Percentiles rank a stretch among this genome's conserved stretches.
Evolutionary conservation across 495 filamentous ascomycete species (phyloP).

Genomic region (Antarctomyces pellizariae): DNA sequence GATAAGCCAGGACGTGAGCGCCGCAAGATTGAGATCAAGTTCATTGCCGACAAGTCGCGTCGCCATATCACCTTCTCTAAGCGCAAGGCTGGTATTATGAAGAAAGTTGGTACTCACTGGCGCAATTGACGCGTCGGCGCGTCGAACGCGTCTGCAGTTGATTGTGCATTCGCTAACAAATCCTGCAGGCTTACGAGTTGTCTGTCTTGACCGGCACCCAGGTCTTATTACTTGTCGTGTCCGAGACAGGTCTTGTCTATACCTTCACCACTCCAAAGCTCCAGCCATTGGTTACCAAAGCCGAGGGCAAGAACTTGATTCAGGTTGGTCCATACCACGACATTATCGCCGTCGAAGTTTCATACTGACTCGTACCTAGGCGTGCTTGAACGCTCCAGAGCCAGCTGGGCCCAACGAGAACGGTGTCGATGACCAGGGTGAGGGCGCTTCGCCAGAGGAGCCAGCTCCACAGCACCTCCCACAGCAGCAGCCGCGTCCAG

Average conservation of each 20-base stretch:
- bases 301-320: slow-evolving; percentile 98
- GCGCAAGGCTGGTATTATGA: slow-evolving; percentile 99
- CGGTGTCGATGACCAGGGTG: slow-evolving; percentile 51
- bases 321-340: slow-evolving; percentile 38
- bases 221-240: slow-evolving; percentile 90
- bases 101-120: slow-evolving; percentile 54
- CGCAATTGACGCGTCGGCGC: slow-evolving; percentile 7
- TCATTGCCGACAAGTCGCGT: slow-evolving; percentile 99
- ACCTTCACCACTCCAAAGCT: slow-evolving; percentile 99
- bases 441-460: slow-evolving; percentile 41
- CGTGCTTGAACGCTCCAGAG: slow-evolving; percentile 91
- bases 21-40: slow-evolving; percentile 99
- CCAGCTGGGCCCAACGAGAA: slow-evolving; percentile 72
- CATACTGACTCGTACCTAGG: slow-evolving; percentile 26
- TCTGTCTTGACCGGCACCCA: slow-evolving; percentile 96
- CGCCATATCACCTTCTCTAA: slow-evolving; percentile 99
- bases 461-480: slow-evolving; percentile 32
- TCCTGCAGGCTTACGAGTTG: slow-evolving; percentile 72
- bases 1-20: slow-evolving; percentile 96
- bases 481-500: slow-evolving; percentile 24
- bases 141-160: slow-evolving; percentile 6
- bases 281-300: slow-evolving; percentile 94
- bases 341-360: slow-evolving; percentile 2
- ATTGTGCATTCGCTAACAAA: slow-evolving; percentile 11
- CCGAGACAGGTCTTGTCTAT: slow-evolving; percentile 95